Conservation (phyloP, 768 basidiomycete species). For the Boletus huronensis region DNA sequence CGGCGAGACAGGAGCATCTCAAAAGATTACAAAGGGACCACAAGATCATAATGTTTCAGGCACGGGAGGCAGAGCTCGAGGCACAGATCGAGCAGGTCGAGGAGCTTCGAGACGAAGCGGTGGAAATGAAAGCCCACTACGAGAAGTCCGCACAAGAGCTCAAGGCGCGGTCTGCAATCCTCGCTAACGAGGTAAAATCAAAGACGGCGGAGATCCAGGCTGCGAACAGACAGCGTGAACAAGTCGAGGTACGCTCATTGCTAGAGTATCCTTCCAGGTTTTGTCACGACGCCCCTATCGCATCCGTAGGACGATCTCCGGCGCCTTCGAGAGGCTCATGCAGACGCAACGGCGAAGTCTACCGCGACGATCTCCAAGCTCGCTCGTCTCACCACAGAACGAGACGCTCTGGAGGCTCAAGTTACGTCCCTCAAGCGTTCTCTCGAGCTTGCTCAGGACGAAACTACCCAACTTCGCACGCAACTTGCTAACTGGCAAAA, state of each 20-base stretch:
- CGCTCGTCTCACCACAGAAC: constrained; percentile 53
- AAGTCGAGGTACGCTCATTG: constrained; percentile 40
- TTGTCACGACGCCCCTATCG: not conserved
- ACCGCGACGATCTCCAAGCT: constrained; percentile 49
- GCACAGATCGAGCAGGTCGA: constrained; percentile 49
- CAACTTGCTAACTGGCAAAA: constrained; percentile 70
- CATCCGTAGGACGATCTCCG: constrained; percentile 36
- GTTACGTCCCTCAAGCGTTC: constrained; percentile 52
- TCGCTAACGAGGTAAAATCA: constrained; percentile 38
- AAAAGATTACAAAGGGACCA: constrained; percentile 61
- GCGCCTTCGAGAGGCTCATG: constrained; percentile 46
- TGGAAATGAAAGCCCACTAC: constrained; percentile 14
- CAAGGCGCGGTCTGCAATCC: constrained; percentile 31
- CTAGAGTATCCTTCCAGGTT: not conserved
- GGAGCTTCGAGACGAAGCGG: constrained; percentile 38
- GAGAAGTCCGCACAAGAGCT: constrained; percentile 29
- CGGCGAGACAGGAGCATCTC: constrained; percentile 53
- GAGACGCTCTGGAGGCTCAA: constrained; percentile 53
- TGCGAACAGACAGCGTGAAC: constrained; percentile 42
- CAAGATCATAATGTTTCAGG: constrained; percentile 65
- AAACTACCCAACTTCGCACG: constrained; percentile 50
- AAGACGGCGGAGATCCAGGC: constrained; percentile 38
- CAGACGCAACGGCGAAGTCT: constrained; percentile 45
- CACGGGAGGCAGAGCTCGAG: constrained; percentile 58
- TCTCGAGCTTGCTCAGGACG: constrained; percentile 57